A percentile compares a stretch with the other conserved stretches of the same genome.
Evolutionary conservation across 306 rosid genomes (phyloP).

Genomic region (Dryas drummondii): DNA sequence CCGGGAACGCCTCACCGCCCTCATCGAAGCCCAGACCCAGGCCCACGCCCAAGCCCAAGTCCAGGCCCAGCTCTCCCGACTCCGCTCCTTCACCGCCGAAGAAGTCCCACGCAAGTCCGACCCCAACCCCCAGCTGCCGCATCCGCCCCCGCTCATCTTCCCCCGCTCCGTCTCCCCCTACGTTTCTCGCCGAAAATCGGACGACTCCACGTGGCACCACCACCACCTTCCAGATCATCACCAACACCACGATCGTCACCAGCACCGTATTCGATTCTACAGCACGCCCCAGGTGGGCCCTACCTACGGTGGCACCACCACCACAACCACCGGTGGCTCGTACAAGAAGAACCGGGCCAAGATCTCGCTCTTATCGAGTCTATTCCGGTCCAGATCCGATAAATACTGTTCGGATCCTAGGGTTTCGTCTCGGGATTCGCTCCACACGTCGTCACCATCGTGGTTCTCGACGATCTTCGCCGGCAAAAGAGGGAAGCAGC

Average conservation of each 20-base stretch:
- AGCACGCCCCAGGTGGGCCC: slow-evolving; percentile 91
- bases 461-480: slow-evolving; percentile 68
- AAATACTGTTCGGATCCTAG: slow-evolving; percentile 37
- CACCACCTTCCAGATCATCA: slow-evolving; percentile 27
- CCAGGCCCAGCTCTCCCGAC: slow-evolving; percentile 38
- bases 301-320: slow-evolving; percentile 19
- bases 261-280: slow-evolving; percentile 41
- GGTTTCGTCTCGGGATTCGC: slow-evolving; percentile 27
- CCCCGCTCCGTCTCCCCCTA: slow-evolving; percentile 94
- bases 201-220: slow-evolving; percentile 37
- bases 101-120: slow-evolving; percentile 42
- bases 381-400: slow-evolving; percentile 53
- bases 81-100: slow-evolving; percentile 43
- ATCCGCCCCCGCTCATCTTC: slow-evolving; percentile 49
- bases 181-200: slow-evolving; percentile 75
- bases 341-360: slow-evolving; percentile 46
- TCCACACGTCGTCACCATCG: slow-evolving; percentile 43
- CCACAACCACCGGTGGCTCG: slow-evolving; percentile 22
- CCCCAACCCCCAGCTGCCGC: slow-evolving; percentile 27
- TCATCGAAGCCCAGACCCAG: slow-evolving; percentile 61
- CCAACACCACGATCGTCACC: slow-evolving; percentile 16
- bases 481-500: slow-evolving; percentile 35
- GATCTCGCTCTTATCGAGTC: slow-evolving; percentile 40
- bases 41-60: slow-evolving; percentile 43
- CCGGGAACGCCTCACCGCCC: slow-evolving; percentile 58